Percentiles rank a stretch among this genome's conserved stretches.
phyloP scores from a whole-genome alignment of 306 rosid species.

The Albizia julibrissin region DNA sequence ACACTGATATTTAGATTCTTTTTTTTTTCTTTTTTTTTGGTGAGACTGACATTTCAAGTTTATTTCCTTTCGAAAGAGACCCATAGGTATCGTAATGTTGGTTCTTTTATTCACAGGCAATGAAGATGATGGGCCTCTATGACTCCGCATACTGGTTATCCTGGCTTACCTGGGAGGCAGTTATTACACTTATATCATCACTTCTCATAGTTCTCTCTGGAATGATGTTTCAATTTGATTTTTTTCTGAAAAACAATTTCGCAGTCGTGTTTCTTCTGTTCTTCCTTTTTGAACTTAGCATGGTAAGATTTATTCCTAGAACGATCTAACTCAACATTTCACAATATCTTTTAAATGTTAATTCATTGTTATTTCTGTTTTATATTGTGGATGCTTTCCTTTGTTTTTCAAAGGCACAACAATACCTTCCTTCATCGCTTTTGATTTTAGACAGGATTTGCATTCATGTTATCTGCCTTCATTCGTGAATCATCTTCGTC shows the following conservation, averaged over 20 bases:
- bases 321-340: constrained; percentile 1
- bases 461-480: constrained; percentile 88
- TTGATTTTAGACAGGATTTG: constrained; percentile 68
- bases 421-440: constrained; percentile 1
- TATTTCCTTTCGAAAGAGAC: not conserved
- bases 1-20: not conserved
- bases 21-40: too few relatives aligned
- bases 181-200: constrained; percentile 62
- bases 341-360: not conserved
- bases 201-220: constrained; percentile 79
- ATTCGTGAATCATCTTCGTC: constrained; percentile 77
- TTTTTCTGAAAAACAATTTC: constrained; percentile 76
- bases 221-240: constrained; percentile 81
- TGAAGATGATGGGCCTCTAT: constrained; percentile 91
- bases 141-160: constrained; percentile 93
- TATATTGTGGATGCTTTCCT: not conserved
- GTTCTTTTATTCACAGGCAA: constrained; percentile 57
- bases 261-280: constrained; percentile 61
- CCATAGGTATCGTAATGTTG: not conserved
- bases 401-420: not conserved
- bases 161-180: constrained; percentile 88
- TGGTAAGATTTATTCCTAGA: constrained; percentile 56
- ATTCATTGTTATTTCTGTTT: constrained; percentile 16
- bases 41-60: not conserved
- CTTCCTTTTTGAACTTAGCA: constrained; percentile 85